These are phyloP conservation scores for Neolentinus lepideus DNA, from an alignment of 1,284 basidiomycete genomes.

Conservation along the genomic window DNA sequence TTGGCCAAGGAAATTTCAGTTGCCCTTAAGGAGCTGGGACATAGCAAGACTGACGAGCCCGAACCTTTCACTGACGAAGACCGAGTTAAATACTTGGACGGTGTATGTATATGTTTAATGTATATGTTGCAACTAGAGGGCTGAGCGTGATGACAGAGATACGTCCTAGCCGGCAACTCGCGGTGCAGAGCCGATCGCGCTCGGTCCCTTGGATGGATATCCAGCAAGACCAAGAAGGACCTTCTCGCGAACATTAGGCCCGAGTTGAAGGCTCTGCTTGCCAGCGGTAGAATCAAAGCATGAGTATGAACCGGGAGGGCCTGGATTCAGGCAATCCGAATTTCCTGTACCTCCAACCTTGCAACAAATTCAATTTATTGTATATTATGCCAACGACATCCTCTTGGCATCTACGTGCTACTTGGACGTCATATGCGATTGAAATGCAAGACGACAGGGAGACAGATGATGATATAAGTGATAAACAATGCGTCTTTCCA, in stretches of 20 bases:
- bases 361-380: no score
- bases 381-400: no score
- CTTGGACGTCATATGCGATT: neutral
- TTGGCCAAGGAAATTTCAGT: constrained; percentile 22
- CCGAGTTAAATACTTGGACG: constrained; percentile 23
- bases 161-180: constrained; percentile 28
- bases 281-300: constrained; percentile 15
- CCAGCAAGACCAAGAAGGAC: constrained; percentile 24
- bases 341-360: no score
- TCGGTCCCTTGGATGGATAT: constrained; percentile 32
- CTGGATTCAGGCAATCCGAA: no score
- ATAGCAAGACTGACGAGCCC: constrained; percentile 27
- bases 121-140: neutral
- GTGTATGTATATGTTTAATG: constrained; percentile 14
- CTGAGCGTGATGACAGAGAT: neutral
- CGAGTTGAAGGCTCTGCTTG: constrained; percentile 9
- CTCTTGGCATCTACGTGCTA: neutral
- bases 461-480: neutral
- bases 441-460: neutral
- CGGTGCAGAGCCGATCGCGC: constrained; percentile 31
- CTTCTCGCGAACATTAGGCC: constrained; percentile 24
- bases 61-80: constrained; percentile 34
- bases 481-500: neutral
- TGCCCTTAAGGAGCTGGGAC: constrained; percentile 26
- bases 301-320: neutral